Percentiles rank a stretch among this genome's conserved stretches.
These are phyloP conservation scores for Pachyrhizus erosus DNA, from an alignment of 306 rosid species.

Conservation along the genomic window DNA sequence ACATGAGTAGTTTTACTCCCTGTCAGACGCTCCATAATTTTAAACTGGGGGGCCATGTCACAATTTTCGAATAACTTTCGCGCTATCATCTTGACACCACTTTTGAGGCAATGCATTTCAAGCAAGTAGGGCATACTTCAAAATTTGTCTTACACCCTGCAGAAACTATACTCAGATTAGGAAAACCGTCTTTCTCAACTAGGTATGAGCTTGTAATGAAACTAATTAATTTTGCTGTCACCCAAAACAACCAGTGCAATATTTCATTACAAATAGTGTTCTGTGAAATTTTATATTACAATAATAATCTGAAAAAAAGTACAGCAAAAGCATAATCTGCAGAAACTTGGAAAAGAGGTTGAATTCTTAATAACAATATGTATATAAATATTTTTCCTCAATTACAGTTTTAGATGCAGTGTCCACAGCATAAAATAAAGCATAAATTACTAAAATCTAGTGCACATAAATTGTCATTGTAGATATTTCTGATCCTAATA, in stretches of 20 bases:
- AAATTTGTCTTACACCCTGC: slow-evolving; percentile 39
- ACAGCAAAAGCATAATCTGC: background rate
- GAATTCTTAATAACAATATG: background rate
- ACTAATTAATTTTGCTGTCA: background rate
- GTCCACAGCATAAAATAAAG: slow-evolving; percentile 20
- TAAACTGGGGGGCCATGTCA: background rate
- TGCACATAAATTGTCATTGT: slow-evolving; percentile 8
- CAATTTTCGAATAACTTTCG: slow-evolving; percentile 27
- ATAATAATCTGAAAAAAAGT: background rate
- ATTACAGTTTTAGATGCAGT: slow-evolving; percentile 7
- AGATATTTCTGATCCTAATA: slow-evolving; percentile 10
- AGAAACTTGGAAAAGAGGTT: background rate
- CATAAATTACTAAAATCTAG: background rate
- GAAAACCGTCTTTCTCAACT: slow-evolving; percentile 14
- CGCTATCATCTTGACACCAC: slow-evolving; percentile 29
- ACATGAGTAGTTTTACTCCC: slow-evolving; percentile 9
- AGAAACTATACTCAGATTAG: slow-evolving; percentile 28
- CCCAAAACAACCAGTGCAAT: background rate
- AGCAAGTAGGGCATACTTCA: slow-evolving; percentile 30
- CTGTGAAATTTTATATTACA: background rate
- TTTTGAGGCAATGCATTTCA: slow-evolving; percentile 31
- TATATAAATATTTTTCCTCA: background rate
- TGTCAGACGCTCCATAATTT: slow-evolving; percentile 26
- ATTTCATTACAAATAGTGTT: background rate
- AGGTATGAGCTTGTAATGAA: background rate